A percentile compares a stretch with the other conserved stretches of the same genome.
Conservation (phyloP, 352 stramenopile genomes). For the Blastocystis sp. region DNA sequence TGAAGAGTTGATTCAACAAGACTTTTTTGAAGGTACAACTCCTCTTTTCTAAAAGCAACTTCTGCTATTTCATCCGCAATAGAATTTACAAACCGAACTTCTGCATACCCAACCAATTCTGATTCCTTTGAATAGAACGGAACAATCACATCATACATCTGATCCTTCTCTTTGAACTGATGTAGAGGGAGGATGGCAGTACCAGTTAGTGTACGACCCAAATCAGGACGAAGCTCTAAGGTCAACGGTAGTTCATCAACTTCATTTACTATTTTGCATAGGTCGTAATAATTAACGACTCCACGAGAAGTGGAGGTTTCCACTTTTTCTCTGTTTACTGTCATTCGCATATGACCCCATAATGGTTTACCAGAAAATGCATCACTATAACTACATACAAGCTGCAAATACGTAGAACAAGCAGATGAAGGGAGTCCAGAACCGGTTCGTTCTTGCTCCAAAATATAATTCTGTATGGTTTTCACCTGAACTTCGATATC, state of each 20-base stretch:
- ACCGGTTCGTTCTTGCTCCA: constrained; percentile 7
- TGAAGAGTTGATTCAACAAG: not conserved
- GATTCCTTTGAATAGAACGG: not conserved
- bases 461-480: not conserved
- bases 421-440: constrained; percentile 5
- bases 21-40: not conserved
- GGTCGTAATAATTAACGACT: constrained; percentile 2
- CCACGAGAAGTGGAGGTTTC: not conserved
- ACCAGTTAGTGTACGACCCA: not conserved
- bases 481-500: not conserved
- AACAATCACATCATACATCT: constrained; percentile 45
- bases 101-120: not conserved
- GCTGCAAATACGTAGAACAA: not conserved
- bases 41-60: not conserved
- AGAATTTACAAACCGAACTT: constrained; percentile 27
- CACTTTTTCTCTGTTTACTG: not conserved
- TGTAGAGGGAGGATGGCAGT: not conserved
- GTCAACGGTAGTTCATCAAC: not conserved
- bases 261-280: not conserved
- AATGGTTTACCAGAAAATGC: not conserved
- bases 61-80: not conserved
- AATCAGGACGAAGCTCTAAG: not conserved
- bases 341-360: not conserved
- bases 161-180: constrained; percentile 38
- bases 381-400: not conserved